phyloP scores from a whole-genome alignment of 345 rosid species.

The Boechera divaricarpa region DNA sequence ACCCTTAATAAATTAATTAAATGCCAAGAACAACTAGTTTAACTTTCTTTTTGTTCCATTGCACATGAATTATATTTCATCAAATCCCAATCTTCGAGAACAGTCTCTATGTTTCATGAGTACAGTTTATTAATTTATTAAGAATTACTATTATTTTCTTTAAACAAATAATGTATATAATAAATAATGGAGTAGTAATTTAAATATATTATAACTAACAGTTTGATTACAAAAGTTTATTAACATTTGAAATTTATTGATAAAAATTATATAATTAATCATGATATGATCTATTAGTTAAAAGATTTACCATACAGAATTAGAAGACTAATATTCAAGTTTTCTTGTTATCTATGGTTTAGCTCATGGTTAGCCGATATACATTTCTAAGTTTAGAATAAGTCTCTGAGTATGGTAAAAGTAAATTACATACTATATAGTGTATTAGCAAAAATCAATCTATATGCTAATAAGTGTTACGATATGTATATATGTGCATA shows the following conservation, averaged over 20 bases:
- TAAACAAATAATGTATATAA: too few species aligned
- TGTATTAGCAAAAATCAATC: too few species aligned
- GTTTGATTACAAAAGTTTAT: too few species aligned
- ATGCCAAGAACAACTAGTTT: background rate
- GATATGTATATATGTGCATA: background rate
- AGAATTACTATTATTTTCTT: too few species aligned
- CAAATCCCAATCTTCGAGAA: slow-evolving; percentile 21
- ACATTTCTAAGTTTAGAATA: background rate
- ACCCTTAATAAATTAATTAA: background rate
- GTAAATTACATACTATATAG: background rate
- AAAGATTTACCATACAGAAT: too few species aligned
- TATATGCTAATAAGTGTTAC: background rate
- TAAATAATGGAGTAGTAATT: too few species aligned
- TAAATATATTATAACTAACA: too few species aligned
- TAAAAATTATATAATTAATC: too few species aligned
- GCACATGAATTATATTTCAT: background rate
- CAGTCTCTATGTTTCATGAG: too few species aligned
- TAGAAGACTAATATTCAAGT: background rate
- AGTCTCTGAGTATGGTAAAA: background rate
- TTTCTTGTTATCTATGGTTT: background rate
- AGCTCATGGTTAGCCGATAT: background rate
- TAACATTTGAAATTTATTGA: too few species aligned
- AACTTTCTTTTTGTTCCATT: background rate
- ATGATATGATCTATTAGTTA: too few species aligned
- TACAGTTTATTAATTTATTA: too few species aligned